Conservation (phyloP, 2,329 filamentous ascomycete species). For the Epichloe sp. region DNA sequence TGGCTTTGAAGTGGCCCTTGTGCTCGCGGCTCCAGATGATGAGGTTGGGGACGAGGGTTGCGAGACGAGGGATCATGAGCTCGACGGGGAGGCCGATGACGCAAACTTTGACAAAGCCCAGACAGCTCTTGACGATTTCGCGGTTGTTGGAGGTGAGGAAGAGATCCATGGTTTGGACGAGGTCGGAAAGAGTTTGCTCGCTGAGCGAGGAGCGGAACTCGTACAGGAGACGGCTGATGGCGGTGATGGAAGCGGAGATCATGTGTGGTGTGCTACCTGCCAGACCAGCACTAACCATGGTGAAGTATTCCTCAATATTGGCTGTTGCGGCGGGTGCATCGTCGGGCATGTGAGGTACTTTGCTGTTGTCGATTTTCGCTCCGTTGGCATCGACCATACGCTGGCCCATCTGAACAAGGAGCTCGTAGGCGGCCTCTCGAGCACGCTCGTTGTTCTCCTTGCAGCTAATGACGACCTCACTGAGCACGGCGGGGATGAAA, state of each 20-base stretch:
- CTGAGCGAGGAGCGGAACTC: constrained; percentile 68
- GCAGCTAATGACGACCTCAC: constrained; percentile 89
- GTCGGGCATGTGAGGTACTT: constrained; percentile 74
- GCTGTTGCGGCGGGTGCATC: constrained; percentile 67
- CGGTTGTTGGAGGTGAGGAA: constrained; percentile 95
- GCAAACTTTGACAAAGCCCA: constrained; percentile 95
- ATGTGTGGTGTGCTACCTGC: constrained; percentile 90
- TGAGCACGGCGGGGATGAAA: constrained; percentile 83
- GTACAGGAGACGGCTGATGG: constrained; percentile 83
- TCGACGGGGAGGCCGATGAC: constrained; percentile 72
- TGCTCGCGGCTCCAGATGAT: constrained; percentile 97
- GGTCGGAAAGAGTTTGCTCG: constrained; percentile 58
- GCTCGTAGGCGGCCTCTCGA: constrained; percentile 74
- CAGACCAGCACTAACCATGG: constrained; percentile 93
- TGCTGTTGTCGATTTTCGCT: constrained; percentile 67
- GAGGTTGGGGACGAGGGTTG: constrained; percentile 71
- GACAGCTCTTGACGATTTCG: constrained; percentile 86
- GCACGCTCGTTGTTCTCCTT: constrained; percentile 98
- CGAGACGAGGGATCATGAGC: constrained; percentile 65
- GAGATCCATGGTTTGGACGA: constrained; percentile 89
- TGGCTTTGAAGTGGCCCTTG: constrained; percentile 91
- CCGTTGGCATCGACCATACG: constrained; percentile 56
- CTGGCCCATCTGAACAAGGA: constrained; percentile 78
- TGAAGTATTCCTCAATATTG: constrained; percentile 88
- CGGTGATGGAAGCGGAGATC: constrained; percentile 94